These are phyloP conservation scores for Neonectria punicea DNA, from an alignment of 2,329 filamentous ascomycete genomes.

Conservation along the genomic window DNA sequence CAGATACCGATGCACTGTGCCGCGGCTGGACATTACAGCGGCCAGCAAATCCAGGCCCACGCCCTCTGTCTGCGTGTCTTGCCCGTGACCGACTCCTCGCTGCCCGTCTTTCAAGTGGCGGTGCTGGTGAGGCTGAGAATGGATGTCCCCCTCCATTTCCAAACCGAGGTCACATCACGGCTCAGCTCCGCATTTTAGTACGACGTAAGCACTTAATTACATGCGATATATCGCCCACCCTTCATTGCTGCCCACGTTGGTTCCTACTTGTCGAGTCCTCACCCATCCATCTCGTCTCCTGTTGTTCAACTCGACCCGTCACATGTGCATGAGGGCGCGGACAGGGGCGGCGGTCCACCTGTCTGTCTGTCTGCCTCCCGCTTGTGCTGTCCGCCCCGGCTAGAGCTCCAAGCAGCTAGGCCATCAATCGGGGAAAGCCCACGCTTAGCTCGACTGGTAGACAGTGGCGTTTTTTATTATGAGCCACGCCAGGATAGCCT, in stretches of 20 bases:
- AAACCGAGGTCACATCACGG: too few relatives aligned
- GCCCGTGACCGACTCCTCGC: neutral
- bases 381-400: neutral
- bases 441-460: neutral
- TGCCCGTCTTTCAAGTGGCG: neutral
- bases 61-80: neutral
- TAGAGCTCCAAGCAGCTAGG: neutral
- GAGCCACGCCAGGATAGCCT: neutral
- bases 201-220: neutral
- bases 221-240: neutral
- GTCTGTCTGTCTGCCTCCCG: neutral
- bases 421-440: neutral
- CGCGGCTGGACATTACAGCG: neutral
- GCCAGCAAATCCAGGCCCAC: neutral
- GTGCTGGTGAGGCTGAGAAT: neutral
- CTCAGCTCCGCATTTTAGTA: too few relatives aligned
- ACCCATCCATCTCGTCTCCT: neutral
- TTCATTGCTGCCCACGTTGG: neutral
- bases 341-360: neutral
- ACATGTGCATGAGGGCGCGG: neutral
- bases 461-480: neutral
- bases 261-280: neutral
- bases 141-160: too few relatives aligned
- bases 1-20: neutral
- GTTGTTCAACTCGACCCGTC: neutral